Percentiles rank a stretch among this genome's conserved stretches.
These are phyloP conservation scores for Pythium chondricola DNA, from an alignment of 352 stramenopile species.

Conservation along the genomic window DNA sequence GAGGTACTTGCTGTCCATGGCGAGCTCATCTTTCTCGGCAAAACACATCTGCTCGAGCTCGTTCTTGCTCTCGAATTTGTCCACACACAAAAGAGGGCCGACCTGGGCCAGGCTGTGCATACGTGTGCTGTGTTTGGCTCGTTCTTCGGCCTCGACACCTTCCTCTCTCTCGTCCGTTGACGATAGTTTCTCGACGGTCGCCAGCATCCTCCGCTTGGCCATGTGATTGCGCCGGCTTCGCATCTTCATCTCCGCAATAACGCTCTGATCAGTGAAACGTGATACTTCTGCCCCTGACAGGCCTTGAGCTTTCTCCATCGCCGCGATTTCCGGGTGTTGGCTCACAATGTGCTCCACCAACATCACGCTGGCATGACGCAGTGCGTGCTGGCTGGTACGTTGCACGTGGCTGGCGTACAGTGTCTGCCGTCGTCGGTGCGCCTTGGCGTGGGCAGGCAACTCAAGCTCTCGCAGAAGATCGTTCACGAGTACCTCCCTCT, in stretches of 20 bases:
- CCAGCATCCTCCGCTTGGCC: conserved; percentile 22
- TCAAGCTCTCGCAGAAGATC: conserved; percentile 44
- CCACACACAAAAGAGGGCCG: conserved; percentile 23
- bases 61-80: conserved; percentile 28
- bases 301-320: conserved; percentile 22
- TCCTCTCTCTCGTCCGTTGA: too few species aligned
- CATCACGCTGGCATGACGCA: conserved; percentile 41
- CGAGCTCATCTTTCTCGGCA: conserved; percentile 32
- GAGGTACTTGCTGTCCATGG: conserved; percentile 56
- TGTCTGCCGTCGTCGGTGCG: conserved; percentile 29
- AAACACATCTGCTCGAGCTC: conserved; percentile 23
- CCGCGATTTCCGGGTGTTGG: conserved; percentile 47
- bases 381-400: conserved; percentile 38
- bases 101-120: conserved; percentile 51
- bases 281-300: background rate
- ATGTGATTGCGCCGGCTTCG: conserved; percentile 11
- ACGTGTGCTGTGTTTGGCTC: too few species aligned
- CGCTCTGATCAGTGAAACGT: conserved; percentile 8
- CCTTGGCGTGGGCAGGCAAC: conserved; percentile 33
- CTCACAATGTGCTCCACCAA: conserved; percentile 64
- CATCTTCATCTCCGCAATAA: conserved; percentile 15
- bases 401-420: conserved; percentile 46
- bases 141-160: background rate
- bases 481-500: conserved; percentile 32
- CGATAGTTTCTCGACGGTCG: background rate